Evolutionary conservation across 768 basidiomycete species (phyloP), one percentile per base, ranked within the genome.

Genomic region (Trametes maxima): DNA sequence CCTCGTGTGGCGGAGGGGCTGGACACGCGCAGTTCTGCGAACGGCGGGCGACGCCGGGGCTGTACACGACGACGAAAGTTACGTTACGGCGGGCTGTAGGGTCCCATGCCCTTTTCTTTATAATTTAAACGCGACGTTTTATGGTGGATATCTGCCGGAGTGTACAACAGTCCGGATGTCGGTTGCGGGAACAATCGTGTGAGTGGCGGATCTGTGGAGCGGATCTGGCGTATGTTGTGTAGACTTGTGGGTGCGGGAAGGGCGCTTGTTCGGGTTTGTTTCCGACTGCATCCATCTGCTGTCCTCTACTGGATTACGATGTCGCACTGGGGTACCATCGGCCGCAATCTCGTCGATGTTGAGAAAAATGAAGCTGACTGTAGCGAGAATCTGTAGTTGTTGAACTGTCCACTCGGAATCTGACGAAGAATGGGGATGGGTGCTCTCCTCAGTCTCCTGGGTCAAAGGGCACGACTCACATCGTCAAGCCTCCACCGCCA

Each of bases 71-170:
- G 33, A 50, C 49, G 49, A 50, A 50, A 50, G 33, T 50, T 50
- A 50, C 49, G 49, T 36, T 50, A 50, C 49, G 49, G 19, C 49
- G 49, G 49, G 49, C 49, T 50, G 49, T 21, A 19, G 35, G 49
- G 49, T 35, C n/a, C 49, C n/a, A 48, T 28, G 47, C 21, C 49
- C 17, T 6, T 36, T 35, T 16, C n/a, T 37, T 16, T 5, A 16
- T 39, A 49, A 47, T 46, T 19, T 56, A 36, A 37, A 47, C 56
- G 56, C 56, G 56, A 57, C 56, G 56, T 40, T 35, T 55, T 45
- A n/a, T n/a, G n/a, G n/a, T n/a, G n/a, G n/a, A n/a, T n/a, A n/a
- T 36, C 47, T 49, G 47, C 24, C 17, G 47, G 47, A 49, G 8
- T 8, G 28, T 33, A 3, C 4, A 33, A 8, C 28, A 3, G 28